A percentile compares a stretch with the other conserved stretches of the same genome.
Conservation (phyloP, 306 rosid species). For the Glycine latifolia region DNA sequence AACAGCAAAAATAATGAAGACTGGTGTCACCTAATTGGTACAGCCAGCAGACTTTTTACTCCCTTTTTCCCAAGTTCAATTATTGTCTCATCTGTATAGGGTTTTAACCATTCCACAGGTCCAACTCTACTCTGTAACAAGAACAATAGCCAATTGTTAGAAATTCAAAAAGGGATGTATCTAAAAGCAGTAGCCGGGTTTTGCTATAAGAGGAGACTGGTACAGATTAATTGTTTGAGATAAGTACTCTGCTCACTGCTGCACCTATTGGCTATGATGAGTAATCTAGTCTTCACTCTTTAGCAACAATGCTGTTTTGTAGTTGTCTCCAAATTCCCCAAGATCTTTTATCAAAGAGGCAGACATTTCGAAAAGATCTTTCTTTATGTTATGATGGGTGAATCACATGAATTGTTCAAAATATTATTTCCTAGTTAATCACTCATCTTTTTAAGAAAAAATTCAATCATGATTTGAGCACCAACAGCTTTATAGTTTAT, state of each 20-base stretch:
- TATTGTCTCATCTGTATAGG: constrained; percentile 94
- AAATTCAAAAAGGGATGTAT: constrained; percentile 20
- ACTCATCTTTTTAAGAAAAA: constrained; percentile 16
- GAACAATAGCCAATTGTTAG: constrained; percentile 40
- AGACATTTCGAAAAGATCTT: constrained; percentile 28
- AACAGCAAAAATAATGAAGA: constrained; percentile 7
- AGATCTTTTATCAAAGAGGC: constrained; percentile 10
- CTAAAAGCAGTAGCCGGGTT: constrained; percentile 26
- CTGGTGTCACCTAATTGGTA: constrained; percentile 83
- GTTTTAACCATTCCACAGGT: constrained; percentile 98
- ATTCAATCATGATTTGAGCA: constrained; percentile 10
- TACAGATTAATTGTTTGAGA: constrained; percentile 12
- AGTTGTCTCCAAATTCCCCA: not conserved
- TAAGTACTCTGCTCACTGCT: constrained; percentile 23
- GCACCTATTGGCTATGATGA: not conserved
- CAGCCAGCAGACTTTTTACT: constrained; percentile 87
- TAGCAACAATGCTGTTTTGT: constrained; percentile 8
- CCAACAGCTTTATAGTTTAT: constrained; percentile 2
- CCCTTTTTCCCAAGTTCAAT: constrained; percentile 94
- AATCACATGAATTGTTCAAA: constrained; percentile 4
- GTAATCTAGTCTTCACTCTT: constrained; percentile 14
- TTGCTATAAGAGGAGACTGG: constrained; percentile 28
- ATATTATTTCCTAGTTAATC: constrained; percentile 30
- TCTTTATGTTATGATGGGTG: constrained; percentile 19
- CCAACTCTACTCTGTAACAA: constrained; percentile 95